Evolutionary conservation across 78 protist genomes (phyloP).

Genomic region (Dictyostelium brefeldianum): DNA sequence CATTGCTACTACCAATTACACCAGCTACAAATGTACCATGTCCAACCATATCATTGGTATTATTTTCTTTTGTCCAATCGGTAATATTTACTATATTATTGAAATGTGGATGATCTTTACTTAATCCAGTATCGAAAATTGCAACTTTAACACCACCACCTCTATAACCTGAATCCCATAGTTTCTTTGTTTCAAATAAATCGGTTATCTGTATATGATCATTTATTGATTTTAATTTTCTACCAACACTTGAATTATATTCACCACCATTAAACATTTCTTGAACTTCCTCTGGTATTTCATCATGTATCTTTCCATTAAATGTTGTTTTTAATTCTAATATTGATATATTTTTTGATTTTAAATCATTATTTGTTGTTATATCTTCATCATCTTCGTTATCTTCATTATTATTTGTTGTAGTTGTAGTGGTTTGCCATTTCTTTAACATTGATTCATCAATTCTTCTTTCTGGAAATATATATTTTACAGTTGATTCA

Average conservation of each 20-base stretch:
- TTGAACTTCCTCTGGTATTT: slow-evolving; percentile 10
- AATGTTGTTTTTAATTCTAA: too few species aligned
- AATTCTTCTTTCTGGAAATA: slow-evolving; percentile 30
- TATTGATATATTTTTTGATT: not conserved
- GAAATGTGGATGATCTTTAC: slow-evolving; percentile 67
- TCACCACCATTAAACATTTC: not conserved
- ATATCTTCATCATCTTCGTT: not conserved
- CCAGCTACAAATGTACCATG: slow-evolving; percentile 98
- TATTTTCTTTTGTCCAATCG: slow-evolving; percentile 93
- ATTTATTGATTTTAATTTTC: not conserved
- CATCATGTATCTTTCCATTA: slow-evolving; percentile 15
- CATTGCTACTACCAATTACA: slow-evolving; percentile 67
- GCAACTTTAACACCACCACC: slow-evolving; percentile 88
- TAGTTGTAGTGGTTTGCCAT: slow-evolving; percentile 24
- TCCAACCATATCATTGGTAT: slow-evolving; percentile 75
- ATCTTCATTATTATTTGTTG: not conserved
- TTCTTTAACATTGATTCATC: slow-evolving; percentile 42
- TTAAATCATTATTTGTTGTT: not conserved
- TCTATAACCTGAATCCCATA: slow-evolving; percentile 54
- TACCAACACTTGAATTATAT: not conserved
- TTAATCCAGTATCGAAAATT: slow-evolving; percentile 93
- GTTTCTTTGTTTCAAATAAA: slow-evolving; percentile 10
- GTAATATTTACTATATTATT: slow-evolving; percentile 75
- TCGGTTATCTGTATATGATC: slow-evolving; percentile 23
- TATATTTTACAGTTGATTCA: not conserved